Base-by-base conservation (phyloP, 2,329 filamentous ascomycete species). In the Diaporthe sp. region DNA sequence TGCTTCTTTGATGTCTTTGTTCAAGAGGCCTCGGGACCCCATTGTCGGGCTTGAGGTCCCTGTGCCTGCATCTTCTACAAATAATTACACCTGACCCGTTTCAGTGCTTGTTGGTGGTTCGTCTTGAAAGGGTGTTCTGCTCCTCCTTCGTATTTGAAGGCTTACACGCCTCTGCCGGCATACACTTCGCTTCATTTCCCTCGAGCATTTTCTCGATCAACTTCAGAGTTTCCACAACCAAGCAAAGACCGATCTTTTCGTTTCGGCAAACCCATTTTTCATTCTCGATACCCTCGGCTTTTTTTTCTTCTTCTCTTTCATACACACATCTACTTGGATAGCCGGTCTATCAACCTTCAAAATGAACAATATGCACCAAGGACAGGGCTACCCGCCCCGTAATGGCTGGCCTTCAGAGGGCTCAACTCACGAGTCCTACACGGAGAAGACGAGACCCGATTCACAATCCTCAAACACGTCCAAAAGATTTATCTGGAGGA, bases 401-500 rank as follows among this genome's bases (percentile, higher is more conserved):
- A 37, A 71, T 20, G 60, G 65, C 25, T 53, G 68, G 61, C 55
- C 31, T 22, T 71, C 75, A 28, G 47, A 60, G 22, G 17, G n/a
- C 47, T 70, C 75, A 37, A n/a, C 22, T 47, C 71, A 44, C 12
- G 47, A 25, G 31, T 34, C 47, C 31, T 51, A 53, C 63, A 39
- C 63, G 9, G 63, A 68, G 17, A 51, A 68, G 20, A n/a, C 7
- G 10, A 31, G 28, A 17, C 17, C 60, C n/a, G 20, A 61, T 5
- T 61, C 53, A n/a, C 47, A 17, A 31, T 34, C 72, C 20, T 20
- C 63, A 28, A 49, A 68, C 67, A 49, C 72, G 74, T 65, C 73
- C n/a, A 57, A 57, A 37, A 22, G 17, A 17, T 68, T 53, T 28
- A 53, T 73, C 9, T 76, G 73, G 72, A 75, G 75, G 49, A 57